Conservation (phyloP, 495 filamentous ascomycete genomes). For the Bathelium albidoporum region DNA sequence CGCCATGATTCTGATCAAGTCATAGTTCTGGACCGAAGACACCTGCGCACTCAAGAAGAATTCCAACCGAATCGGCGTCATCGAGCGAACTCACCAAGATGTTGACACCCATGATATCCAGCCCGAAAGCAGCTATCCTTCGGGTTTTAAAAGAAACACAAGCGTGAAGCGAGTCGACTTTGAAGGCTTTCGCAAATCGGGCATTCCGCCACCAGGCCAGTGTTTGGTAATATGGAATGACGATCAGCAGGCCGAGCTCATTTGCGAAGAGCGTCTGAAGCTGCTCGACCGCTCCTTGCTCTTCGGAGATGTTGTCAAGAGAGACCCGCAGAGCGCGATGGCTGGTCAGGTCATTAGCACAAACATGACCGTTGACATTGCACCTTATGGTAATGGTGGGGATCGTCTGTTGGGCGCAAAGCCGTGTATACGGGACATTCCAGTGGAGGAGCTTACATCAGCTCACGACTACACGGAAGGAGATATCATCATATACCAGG, state of each 20-base stretch:
- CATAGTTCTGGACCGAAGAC: conserved; percentile 26
- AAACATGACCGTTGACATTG: conserved; percentile 9
- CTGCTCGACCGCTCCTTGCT: conserved; percentile 30
- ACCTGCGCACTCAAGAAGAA: conserved; percentile 20
- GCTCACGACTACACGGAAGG: conserved; percentile 24
- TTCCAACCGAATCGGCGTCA: conserved; percentile 22
- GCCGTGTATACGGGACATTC: conserved; percentile 13
- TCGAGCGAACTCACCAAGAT: conserved; percentile 28
- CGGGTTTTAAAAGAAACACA: conserved; percentile 7
- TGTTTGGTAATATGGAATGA: conserved; percentile 29
- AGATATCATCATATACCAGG: conserved; percentile 29
- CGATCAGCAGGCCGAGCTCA: conserved; percentile 18
- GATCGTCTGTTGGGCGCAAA: no score
- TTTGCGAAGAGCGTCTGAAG: conserved; percentile 22
- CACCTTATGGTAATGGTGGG: background rate
- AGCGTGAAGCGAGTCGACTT: conserved; percentile 19
- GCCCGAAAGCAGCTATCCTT: conserved; percentile 21
- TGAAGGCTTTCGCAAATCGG: conserved; percentile 24
- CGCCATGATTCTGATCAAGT: background rate
- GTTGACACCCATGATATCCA: conserved; percentile 28
- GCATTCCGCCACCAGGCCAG: conserved; percentile 28
- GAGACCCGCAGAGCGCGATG: conserved; percentile 25
- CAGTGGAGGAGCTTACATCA: conserved; percentile 22
- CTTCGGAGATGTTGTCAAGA: conserved; percentile 35
- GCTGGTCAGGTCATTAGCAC: conserved; percentile 33